Evolutionary conservation across 768 basidiomycete genomes (phyloP), one percentile per base, ranked within the genome.

Genomic region (Amylocystis lapponica): DNA sequence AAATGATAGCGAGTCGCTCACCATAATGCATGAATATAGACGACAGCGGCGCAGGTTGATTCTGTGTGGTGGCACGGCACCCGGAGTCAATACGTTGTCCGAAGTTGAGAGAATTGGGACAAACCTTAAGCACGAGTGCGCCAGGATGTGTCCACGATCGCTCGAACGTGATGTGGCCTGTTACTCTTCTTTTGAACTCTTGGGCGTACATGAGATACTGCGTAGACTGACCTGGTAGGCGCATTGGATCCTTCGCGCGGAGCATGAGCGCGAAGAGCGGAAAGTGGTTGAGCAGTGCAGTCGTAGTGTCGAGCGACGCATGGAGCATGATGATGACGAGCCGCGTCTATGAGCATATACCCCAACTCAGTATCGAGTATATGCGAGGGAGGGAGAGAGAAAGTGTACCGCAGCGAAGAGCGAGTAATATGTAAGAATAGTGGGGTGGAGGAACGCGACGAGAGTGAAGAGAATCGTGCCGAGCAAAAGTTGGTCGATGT

Each of bases 401-500:
- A 21, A 43, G 44, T 3, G 25, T 68, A 80, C 91, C 58, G 67
- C 50, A 7, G 84, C 83, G 50, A 97, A 97, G 4, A 94, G 66
- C 0, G 78, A 64, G 51, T 96, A 91, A 61, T 96, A 99, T 0
- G 83, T 85, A 25, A 88, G 54, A 3, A 94, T 78, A 0, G 95
- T 97, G 2, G 95, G 86, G 54, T 86, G 78, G 11, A 93, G 65
- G 59, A 94, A 86, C 7, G 84, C 76, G 11, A 89, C 64, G 14
- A 91, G 70, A 0, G 89, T 87, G 68, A 93, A 89, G 39, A 94
- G 66, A 42, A 91, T 81, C 0, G 96, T 94, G 4, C 95, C 95
- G 27, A 97, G 84, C n/a, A 98, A 70, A 2, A 98, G 75, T 58
- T 97, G 92, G 60, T 98, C 95, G 21, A 93, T 72, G 41, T 92